Evolutionary conservation across 1,139 yeast genomes (phyloP).

Genomic region (Diutina pseudorugosa): DNA sequence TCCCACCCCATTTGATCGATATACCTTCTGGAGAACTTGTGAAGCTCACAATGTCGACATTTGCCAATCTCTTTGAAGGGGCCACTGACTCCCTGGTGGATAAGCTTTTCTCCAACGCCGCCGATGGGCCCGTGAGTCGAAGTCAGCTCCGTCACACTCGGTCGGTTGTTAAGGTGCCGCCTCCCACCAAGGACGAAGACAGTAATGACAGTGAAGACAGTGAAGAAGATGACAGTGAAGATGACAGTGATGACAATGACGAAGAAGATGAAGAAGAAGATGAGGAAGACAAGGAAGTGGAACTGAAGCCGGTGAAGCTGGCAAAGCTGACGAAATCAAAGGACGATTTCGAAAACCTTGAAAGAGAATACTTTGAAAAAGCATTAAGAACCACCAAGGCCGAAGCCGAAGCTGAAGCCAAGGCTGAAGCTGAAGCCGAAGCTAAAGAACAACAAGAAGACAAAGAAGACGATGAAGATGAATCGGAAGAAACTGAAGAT

Average conservation of each 20-base stretch:
- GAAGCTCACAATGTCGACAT: background rate
- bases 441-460: constrained; percentile 7
- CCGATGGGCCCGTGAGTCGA: constrained; percentile 2
- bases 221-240: background rate
- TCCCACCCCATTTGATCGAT: too few species aligned
- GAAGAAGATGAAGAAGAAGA: constrained; percentile 12
- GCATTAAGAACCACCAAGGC: constrained; percentile 8
- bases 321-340: constrained; percentile 6
- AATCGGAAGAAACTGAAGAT: constrained; percentile 8
- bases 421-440: constrained; percentile 7
- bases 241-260: constrained; percentile 10
- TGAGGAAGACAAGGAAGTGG: constrained; percentile 35
- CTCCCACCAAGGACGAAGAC: constrained; percentile 6
- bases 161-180: background rate
- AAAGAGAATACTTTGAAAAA: constrained; percentile 1
- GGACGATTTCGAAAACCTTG: constrained; percentile 11
- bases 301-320: constrained; percentile 23
- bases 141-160: background rate
- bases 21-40: too few species aligned
- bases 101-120: background rate
- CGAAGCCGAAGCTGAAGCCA: constrained; percentile 9
- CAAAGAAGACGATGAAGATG: background rate
- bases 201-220: constrained; percentile 8
- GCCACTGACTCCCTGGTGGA: background rate
- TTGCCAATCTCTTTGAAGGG: background rate